Evolutionary conservation across 768 basidiomycete genomes (phyloP).

Genomic region (Termitomyces sp.): DNA sequence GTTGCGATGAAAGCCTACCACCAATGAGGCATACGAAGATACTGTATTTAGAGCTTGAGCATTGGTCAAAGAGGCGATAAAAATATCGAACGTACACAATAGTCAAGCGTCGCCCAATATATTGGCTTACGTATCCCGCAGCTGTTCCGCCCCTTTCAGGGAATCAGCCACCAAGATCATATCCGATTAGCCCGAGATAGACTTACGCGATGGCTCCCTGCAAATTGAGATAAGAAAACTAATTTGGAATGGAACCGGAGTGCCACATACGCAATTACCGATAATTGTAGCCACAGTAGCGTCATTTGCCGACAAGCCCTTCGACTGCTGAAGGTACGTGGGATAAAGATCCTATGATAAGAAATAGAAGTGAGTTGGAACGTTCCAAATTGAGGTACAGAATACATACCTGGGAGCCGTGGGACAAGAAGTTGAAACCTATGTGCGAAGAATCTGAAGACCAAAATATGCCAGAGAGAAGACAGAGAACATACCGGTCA

Average conservation of each 20-base stretch:
- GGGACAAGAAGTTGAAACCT: conserved; percentile 57
- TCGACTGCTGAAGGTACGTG: conserved; percentile 54
- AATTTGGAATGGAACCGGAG: neutral
- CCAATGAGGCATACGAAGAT: conserved; percentile 55
- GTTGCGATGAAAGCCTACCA: conserved; percentile 22
- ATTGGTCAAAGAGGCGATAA: neutral
- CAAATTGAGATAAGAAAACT: neutral
- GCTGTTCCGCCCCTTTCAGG: conserved; percentile 16
- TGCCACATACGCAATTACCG: conserved; percentile 43
- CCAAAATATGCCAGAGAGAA: neutral
- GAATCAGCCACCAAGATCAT: neutral
- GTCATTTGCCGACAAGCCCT: conserved; percentile 44
- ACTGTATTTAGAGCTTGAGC: conserved; percentile 24
- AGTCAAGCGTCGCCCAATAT: conserved; percentile 21
- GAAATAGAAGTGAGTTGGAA: conserved; percentile 6
- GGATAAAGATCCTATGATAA: conserved; percentile 52
- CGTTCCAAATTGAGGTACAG: conserved; percentile 15
- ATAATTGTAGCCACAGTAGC: conserved; percentile 69
- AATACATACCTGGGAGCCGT: conserved; percentile 43
- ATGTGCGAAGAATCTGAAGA: neutral
- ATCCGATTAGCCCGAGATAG: neutral
- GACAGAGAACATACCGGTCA: conserved; percentile 14
- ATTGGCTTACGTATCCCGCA: conserved; percentile 20
- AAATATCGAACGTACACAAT: conserved; percentile 17
- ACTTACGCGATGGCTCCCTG: conserved; percentile 22